Evolutionary conservation across 1,284 basidiomycete genomes (phyloP).

Genomic region (Xerocomus amazonicus): DNA sequence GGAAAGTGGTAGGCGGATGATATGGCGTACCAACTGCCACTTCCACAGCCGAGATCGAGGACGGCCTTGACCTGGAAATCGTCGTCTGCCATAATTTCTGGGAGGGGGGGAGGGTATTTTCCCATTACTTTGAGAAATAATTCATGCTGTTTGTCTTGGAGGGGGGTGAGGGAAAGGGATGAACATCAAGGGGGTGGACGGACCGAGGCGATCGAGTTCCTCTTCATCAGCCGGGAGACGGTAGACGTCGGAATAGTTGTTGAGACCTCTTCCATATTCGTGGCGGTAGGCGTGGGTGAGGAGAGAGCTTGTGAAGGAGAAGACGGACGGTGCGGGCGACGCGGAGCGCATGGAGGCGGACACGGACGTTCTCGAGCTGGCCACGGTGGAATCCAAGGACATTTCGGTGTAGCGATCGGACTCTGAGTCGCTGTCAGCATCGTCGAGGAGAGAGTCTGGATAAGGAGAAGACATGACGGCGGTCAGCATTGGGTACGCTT

Average conservation of each 20-base stretch:
- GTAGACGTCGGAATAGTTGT: constrained; percentile 76
- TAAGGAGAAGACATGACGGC: constrained; percentile 18
- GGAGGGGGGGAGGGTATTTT: constrained; percentile 57
- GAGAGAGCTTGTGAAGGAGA: constrained; percentile 62
- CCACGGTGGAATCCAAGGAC: constrained; percentile 40
- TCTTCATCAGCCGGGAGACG: constrained; percentile 72
- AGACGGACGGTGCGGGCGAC: constrained; percentile 65
- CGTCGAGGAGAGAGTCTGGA: constrained; percentile 29
- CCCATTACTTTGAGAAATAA: constrained; percentile 64
- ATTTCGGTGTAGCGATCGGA: constrained; percentile 33
- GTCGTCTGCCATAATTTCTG: constrained; percentile 55
- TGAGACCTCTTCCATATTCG: constrained; percentile 66
- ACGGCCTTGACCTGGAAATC: constrained; percentile 55
- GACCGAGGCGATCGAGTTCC: constrained; percentile 66
- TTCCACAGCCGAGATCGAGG: constrained; percentile 77
- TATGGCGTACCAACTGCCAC: constrained; percentile 63
- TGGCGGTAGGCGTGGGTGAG: constrained; percentile 55
- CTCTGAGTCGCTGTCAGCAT: constrained; percentile 31
- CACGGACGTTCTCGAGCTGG: constrained; percentile 48
- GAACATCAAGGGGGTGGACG: constrained; percentile 20
- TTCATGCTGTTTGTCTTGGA: constrained; percentile 60
- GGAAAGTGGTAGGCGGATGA: background rate
- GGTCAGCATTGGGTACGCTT: constrained; percentile 15
- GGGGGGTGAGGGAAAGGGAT: constrained; percentile 13
- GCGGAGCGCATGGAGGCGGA: constrained; percentile 52